Percentiles rank a stretch among this genome's conserved stretches.
phyloP scores from a whole-genome alignment of 306 rosid genomes.

The Quercus gilva region DNA sequence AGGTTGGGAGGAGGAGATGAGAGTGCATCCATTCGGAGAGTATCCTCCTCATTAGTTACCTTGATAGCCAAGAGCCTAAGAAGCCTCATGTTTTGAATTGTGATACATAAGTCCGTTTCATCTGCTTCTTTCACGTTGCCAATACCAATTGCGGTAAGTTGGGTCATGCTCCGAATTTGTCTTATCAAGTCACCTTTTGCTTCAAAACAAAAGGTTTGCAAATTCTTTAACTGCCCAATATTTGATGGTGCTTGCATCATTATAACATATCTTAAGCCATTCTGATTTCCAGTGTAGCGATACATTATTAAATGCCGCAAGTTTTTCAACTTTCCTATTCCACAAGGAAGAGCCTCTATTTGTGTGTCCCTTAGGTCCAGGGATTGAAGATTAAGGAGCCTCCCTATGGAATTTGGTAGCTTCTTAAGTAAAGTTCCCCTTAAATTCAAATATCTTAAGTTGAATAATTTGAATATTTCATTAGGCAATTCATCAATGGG shows the following conservation, averaged over 20 bases:
- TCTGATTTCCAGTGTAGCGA: too few species aligned
- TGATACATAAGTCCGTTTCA: neutral
- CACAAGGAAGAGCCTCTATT: too few species aligned
- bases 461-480: too few species aligned
- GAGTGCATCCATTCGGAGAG: neutral
- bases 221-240: too few species aligned
- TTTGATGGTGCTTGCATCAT: too few species aligned
- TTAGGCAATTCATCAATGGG: too few species aligned
- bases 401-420: neutral
- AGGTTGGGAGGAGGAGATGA: conserved; percentile 14
- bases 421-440: neutral
- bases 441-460: neutral
- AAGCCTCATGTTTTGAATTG: conserved; percentile 3
- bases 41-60: neutral
- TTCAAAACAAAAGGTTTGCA: too few species aligned
- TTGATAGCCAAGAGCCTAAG: neutral
- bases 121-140: neutral
- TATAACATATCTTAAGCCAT: too few species aligned
- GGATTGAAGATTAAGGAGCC: neutral
- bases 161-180: neutral
- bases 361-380: neutral
- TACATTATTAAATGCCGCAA: too few species aligned
- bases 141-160: neutral
- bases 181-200: neutral
- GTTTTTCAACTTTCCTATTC: too few species aligned